These are phyloP conservation scores for Fusarium sp. DNA, from an alignment of 2,329 filamentous ascomycete genomes.

Conservation along the genomic window DNA sequence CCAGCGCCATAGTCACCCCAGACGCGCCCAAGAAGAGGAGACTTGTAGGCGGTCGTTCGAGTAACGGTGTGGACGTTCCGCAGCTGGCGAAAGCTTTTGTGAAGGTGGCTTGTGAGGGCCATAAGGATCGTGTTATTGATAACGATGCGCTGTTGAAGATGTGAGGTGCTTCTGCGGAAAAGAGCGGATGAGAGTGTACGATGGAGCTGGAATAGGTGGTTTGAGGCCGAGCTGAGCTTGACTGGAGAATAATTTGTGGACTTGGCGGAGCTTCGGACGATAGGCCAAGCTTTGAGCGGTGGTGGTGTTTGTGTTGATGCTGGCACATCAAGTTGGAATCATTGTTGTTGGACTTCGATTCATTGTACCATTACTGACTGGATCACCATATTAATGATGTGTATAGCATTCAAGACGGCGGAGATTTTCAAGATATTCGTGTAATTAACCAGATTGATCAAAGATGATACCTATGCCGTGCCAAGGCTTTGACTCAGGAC, in stretches of 20 bases:
- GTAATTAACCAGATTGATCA: neutral
- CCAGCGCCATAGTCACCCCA: slow-evolving; percentile 46
- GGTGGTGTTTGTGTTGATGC: slow-evolving; percentile 5
- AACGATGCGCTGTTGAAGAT: slow-evolving; percentile 48
- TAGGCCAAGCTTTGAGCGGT: neutral
- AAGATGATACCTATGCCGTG: neutral
- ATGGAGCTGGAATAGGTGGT: slow-evolving; percentile 2
- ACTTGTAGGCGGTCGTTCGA: slow-evolving; percentile 45
- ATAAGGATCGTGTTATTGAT: slow-evolving; percentile 50
- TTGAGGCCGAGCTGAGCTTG: slow-evolving; percentile 2
- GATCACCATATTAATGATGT: slow-evolving; percentile 29
- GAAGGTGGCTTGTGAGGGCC: slow-evolving; percentile 51
- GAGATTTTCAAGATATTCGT: neutral
- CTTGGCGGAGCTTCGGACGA: slow-evolving; percentile 23
- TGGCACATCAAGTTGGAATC: slow-evolving; percentile 10
- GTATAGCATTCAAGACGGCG: neutral
- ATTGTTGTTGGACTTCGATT: slow-evolving; percentile 8
- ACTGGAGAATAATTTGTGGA: slow-evolving; percentile 26
- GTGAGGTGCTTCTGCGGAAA: slow-evolving; percentile 11
- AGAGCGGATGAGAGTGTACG: neutral
- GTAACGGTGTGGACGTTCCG: slow-evolving; percentile 48
- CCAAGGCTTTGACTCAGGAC: neutral
- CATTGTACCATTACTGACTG: slow-evolving; percentile 20
- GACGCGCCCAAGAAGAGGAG: slow-evolving; percentile 44
- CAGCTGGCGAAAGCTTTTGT: slow-evolving; percentile 53